phyloP scores from a whole-genome alignment of 108 stramenopile genomes.

The Parmales sp. region DNA sequence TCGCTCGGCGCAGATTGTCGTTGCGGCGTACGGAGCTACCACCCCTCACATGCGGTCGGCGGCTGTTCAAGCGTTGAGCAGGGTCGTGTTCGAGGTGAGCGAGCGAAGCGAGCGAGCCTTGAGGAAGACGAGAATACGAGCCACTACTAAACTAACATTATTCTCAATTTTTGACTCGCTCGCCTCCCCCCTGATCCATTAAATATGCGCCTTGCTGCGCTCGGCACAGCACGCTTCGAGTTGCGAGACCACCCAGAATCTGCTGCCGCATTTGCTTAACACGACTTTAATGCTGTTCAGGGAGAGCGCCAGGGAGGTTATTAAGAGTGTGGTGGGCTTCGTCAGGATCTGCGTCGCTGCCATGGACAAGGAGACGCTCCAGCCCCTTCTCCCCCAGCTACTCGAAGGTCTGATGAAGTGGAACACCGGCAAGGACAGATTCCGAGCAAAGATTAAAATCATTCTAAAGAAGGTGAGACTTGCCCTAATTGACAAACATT shows the following conservation, averaged over 20 bases:
- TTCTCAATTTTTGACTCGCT: too few species aligned
- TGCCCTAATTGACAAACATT: too few species aligned
- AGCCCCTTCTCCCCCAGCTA: constrained; percentile 62
- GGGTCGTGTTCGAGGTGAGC: constrained; percentile 56
- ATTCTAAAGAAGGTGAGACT: constrained; percentile 84
- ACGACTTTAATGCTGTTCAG: constrained; percentile 76
- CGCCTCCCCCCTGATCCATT: too few species aligned
- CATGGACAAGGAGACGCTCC: constrained; percentile 45
- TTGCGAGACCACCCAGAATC: constrained; percentile 43
- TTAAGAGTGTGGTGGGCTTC: constrained; percentile 77
- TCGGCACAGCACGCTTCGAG: constrained; percentile 21
- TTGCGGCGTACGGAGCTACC: constrained; percentile 67
- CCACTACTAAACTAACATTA: too few species aligned
- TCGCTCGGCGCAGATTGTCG: constrained; percentile 39
- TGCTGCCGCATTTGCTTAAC: constrained; percentile 60
- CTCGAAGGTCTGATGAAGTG: constrained; percentile 65
- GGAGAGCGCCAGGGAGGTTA: constrained; percentile 76
- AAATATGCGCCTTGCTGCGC: too few species aligned
- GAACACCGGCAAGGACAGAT: constrained; percentile 64
- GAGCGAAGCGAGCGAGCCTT: too few species aligned
- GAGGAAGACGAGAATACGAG: too few species aligned
- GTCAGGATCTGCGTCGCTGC: constrained; percentile 72
- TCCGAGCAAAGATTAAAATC: constrained; percentile 83
- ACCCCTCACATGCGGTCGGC: constrained; percentile 88
- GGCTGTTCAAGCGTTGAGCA: constrained; percentile 60